These are phyloP conservation scores for Brassica nigra DNA, from an alignment of 345 rosid genomes.

Conservation along the genomic window DNA sequence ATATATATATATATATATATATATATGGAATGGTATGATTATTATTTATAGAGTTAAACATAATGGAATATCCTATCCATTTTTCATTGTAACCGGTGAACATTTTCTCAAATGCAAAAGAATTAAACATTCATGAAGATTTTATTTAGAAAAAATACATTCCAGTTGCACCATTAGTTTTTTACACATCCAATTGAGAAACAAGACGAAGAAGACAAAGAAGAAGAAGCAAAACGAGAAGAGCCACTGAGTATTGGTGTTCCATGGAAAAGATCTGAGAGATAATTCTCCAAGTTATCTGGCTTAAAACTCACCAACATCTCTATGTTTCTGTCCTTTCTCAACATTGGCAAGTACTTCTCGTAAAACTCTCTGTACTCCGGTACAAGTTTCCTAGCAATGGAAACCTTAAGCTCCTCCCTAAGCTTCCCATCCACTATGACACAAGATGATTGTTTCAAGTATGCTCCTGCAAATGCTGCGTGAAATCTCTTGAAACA, in stretches of 20 bases:
- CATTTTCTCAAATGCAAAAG: too few species aligned
- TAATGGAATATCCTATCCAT: too few species aligned
- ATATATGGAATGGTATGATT: too few species aligned
- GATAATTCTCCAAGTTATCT: slow-evolving; percentile 57
- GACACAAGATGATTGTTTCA: slow-evolving; percentile 57
- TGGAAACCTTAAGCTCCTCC: slow-evolving; percentile 64
- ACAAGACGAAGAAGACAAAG: slow-evolving; percentile 38
- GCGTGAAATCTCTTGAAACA: slow-evolving; percentile 56
- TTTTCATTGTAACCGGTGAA: too few species aligned
- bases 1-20: too few species aligned
- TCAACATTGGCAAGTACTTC: slow-evolving; percentile 28
- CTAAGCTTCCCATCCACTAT: slow-evolving; percentile 55
- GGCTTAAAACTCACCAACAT: slow-evolving; percentile 48
- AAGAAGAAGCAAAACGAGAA: neutral
- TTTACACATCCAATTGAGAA: slow-evolving; percentile 38
- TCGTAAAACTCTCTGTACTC: slow-evolving; percentile 56
- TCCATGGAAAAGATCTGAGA: slow-evolving; percentile 72
- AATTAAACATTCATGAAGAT: too few species aligned
- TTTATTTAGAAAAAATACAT: too few species aligned
- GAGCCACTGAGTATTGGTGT: slow-evolving; percentile 33
- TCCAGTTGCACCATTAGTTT: neutral
- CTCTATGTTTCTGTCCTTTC: slow-evolving; percentile 45
- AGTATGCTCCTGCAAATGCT: slow-evolving; percentile 65
- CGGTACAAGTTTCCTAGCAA: slow-evolving; percentile 59
- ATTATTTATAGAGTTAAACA: too few species aligned